phyloP scores from a whole-genome alignment of 805 yeast genomes.

The Naumovozyma castellii region DNA sequence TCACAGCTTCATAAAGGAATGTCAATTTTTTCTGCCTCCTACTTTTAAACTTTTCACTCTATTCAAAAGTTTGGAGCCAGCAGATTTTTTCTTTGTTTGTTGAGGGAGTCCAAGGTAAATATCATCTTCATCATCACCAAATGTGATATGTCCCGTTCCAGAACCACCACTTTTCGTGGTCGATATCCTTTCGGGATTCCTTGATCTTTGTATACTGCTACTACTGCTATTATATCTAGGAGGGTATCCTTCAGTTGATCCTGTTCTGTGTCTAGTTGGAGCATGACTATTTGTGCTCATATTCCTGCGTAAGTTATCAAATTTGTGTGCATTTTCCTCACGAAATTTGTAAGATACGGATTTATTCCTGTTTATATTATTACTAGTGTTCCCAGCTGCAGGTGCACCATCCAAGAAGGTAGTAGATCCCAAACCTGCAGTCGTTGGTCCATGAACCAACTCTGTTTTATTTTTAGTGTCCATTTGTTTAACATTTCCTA shows the following conservation, averaged over 20 bases:
- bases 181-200: neutral
- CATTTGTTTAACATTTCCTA: slow-evolving; percentile 46
- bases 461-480: slow-evolving; percentile 61
- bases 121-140: slow-evolving; percentile 24
- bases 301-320: slow-evolving; percentile 12
- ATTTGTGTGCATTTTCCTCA: slow-evolving; percentile 15
- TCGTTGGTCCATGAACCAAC: slow-evolving; percentile 76
- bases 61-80: slow-evolving; percentile 55
- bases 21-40: slow-evolving; percentile 27
- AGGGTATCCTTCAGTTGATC: neutral
- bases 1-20: neutral
- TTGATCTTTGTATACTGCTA: neutral
- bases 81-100: slow-evolving; percentile 21
- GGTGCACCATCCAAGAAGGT: slow-evolving; percentile 96
- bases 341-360: slow-evolving; percentile 64
- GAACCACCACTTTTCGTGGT: neutral
- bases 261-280: neutral
- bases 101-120: slow-evolving; percentile 24
- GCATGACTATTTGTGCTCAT: slow-evolving; percentile 8
- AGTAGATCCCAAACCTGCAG: slow-evolving; percentile 83
- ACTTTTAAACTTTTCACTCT: slow-evolving; percentile 88
- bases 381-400: slow-evolving; percentile 45
- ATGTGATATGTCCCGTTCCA: slow-evolving; percentile 2
- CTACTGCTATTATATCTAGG: neutral
- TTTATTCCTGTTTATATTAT: slow-evolving; percentile 63